These are phyloP conservation scores for Heterotrichella gracilis DNA, from an alignment of 352 stramenopile species.

Conservation along the genomic window DNA sequence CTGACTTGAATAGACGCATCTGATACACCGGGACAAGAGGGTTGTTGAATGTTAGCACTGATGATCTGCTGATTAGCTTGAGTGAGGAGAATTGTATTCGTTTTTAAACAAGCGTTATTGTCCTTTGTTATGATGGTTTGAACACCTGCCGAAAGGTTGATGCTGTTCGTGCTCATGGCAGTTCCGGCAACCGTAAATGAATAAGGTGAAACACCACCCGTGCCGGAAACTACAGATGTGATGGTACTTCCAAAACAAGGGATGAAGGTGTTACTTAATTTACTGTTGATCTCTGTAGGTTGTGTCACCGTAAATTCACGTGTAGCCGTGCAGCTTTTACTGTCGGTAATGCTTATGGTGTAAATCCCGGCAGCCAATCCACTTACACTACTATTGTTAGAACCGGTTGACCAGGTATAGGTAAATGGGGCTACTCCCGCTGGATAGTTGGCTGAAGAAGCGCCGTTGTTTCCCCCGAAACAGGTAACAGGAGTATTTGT, in stretches of 20 bases:
- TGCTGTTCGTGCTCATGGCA: background rate
- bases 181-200: background rate
- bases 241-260: background rate
- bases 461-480: too few relatives aligned
- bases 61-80: background rate
- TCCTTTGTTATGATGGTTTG: background rate
- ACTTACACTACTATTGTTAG: background rate
- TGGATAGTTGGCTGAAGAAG: too few relatives aligned
- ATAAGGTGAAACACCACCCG: background rate
- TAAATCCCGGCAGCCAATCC: background rate
- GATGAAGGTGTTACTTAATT: background rate
- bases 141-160: background rate
- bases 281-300: background rate
- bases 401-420: background rate
- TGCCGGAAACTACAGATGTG: background rate
- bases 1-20: background rate
- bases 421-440: too few relatives aligned
- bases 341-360: background rate
- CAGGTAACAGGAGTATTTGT: too few relatives aligned
- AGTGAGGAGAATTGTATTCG: background rate
- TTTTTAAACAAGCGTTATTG: background rate
- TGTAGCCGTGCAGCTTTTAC: background rate
- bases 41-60: background rate
- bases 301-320: background rate
- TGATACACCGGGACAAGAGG: background rate